phyloP scores from a whole-genome alignment of 768 basidiomycete species.

The Termitomyces sp. region DNA sequence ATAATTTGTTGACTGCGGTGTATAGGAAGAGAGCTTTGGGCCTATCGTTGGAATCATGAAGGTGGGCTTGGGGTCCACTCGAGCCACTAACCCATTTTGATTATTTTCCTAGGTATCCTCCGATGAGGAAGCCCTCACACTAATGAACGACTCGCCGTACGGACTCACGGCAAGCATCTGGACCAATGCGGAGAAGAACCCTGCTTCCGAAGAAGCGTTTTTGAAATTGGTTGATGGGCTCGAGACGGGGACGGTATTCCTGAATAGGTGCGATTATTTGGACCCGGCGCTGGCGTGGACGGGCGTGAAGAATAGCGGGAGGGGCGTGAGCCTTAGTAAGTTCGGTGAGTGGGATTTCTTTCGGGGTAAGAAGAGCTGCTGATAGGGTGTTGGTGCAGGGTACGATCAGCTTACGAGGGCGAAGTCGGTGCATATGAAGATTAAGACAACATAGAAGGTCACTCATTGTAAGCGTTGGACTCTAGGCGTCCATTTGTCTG shows the following conservation, averaged over 20 bases:
- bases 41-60: constrained; percentile 93
- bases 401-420: constrained; percentile 83
- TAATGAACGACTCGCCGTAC: constrained; percentile 97
- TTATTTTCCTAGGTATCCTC: constrained; percentile 54
- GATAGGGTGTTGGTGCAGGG: constrained; percentile 37
- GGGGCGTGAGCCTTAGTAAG: constrained; percentile 86
- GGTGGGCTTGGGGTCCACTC: constrained; percentile 33
- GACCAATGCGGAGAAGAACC: constrained; percentile 67
- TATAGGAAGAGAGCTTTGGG: constrained; percentile 86
- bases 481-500: background rate
- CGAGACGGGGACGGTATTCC: constrained; percentile 89
- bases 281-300: constrained; percentile 96
- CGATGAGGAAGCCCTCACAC: constrained; percentile 81
- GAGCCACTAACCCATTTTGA: background rate
- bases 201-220: constrained; percentile 68
- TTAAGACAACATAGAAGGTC: constrained; percentile 41
- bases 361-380: background rate
- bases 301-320: constrained; percentile 89
- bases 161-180: constrained; percentile 94
- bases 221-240: constrained; percentile 63
- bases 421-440: constrained; percentile 83
- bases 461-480: background rate
- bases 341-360: constrained; percentile 55
- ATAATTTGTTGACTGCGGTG: background rate
- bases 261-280: constrained; percentile 89